A percentile compares a stretch with the other conserved stretches of the same genome.
Conservation (phyloP, 1,284 basidiomycete species). For the Xerocomus tenax region DNA sequence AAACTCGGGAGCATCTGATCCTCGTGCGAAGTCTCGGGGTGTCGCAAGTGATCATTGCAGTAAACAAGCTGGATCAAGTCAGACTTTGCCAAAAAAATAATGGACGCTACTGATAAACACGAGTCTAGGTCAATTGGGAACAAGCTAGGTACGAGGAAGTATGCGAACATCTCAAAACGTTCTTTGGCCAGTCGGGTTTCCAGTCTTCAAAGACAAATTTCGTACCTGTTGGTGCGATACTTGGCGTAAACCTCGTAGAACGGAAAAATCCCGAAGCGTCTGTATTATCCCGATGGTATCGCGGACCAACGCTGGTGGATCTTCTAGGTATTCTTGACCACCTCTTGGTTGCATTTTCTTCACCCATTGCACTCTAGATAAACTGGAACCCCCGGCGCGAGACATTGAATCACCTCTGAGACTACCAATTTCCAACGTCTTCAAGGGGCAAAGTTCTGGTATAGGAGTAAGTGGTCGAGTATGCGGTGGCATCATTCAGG, state of each 20-base stretch:
- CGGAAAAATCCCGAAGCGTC: slow-evolving; percentile 43
- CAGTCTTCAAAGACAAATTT: slow-evolving; percentile 70
- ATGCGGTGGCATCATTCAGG: slow-evolving; percentile 82
- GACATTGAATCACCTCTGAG: slow-evolving; percentile 74
- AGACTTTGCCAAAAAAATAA: slow-evolving; percentile 17
- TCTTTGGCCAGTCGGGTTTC: slow-evolving; percentile 85
- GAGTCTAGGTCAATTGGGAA: slow-evolving; percentile 72
- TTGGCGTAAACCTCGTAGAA: slow-evolving; percentile 76
- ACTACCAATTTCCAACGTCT: slow-evolving; percentile 91
- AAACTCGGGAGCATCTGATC: slow-evolving; percentile 93
- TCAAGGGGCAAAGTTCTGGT: slow-evolving; percentile 80
- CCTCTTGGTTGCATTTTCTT: background rate
- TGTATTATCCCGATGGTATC: slow-evolving; percentile 69
- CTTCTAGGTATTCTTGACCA: slow-evolving; percentile 54
- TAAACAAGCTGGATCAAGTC: slow-evolving; percentile 93
- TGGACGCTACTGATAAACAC: slow-evolving; percentile 7
- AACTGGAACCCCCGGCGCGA: slow-evolving; percentile 72
- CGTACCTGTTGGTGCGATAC: slow-evolving; percentile 85
- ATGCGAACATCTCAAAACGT: slow-evolving; percentile 63
- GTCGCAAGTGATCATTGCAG: slow-evolving; percentile 81
- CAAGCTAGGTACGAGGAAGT: slow-evolving; percentile 82
- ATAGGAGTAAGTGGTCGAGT: slow-evolving; percentile 82
- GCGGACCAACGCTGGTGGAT: slow-evolving; percentile 78
- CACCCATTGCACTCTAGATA: slow-evolving; percentile 42
- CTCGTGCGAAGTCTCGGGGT: slow-evolving; percentile 93